Conservation (phyloP, 1,139 yeast genomes). For the Meyerozyma elateridarum region DNA sequence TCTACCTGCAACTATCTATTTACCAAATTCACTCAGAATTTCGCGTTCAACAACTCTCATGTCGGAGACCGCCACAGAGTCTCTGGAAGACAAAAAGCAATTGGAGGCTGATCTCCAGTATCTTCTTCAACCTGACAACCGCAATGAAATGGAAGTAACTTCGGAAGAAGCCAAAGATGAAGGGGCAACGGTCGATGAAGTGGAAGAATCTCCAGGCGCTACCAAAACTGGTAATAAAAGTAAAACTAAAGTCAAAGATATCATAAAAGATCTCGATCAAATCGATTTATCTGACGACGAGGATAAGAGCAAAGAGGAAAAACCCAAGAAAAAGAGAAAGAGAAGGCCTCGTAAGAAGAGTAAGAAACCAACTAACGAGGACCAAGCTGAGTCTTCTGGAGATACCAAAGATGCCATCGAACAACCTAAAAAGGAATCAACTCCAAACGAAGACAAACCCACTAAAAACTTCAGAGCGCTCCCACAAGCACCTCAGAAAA, state of each 20-base stretch:
- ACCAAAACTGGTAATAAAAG: too few species aligned
- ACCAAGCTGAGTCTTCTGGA: neutral
- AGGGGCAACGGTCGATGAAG: too few species aligned
- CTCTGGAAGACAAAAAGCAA: constrained; percentile 2
- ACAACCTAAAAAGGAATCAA: neutral
- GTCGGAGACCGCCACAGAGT: too few species aligned
- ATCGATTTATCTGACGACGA: constrained; percentile 11
- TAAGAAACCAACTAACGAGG: neutral
- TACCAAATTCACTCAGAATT: too few species aligned
- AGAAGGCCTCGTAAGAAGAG: constrained; percentile 1
- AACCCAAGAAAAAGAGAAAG: constrained; percentile 5
- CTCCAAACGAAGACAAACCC: neutral
- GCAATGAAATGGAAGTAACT: neutral
- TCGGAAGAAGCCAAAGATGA: too few species aligned
- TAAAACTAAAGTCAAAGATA: constrained; percentile 5
- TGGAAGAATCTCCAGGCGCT: too few species aligned
- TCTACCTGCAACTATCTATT: too few species aligned
- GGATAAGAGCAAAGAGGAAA: constrained; percentile 8
- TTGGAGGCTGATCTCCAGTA: constrained; percentile 4
- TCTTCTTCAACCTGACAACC: constrained; percentile 1
- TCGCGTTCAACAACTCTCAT: too few species aligned
- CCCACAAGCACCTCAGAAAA: constrained; percentile 3
- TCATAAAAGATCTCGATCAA: constrained; percentile 10
- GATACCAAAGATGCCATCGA: neutral
- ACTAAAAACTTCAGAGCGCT: neutral